Percentiles rank a stretch among this genome's conserved stretches.
These are phyloP conservation scores for Colletotrichum chrysophilum DNA, from an alignment of 2,329 filamentous ascomycete genomes.

Conservation along the genomic window DNA sequence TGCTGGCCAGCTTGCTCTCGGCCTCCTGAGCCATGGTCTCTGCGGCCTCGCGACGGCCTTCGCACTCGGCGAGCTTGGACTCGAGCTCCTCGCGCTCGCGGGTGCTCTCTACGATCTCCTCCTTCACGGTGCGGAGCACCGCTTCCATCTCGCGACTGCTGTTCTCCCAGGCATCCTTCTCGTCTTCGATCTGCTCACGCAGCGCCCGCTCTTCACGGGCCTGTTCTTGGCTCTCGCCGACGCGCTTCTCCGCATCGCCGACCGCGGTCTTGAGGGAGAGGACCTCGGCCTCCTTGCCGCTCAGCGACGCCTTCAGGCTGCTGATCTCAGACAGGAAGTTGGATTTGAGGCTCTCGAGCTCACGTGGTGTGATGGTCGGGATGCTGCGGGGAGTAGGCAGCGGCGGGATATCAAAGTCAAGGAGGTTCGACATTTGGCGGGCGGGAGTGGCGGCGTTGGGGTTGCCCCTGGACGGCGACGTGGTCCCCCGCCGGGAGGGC, in stretches of 20 bases:
- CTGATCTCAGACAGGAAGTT: slow-evolving; percentile 91
- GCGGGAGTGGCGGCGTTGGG: slow-evolving; percentile 50
- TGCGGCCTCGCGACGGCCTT: slow-evolving; percentile 74
- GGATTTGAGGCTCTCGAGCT: slow-evolving; percentile 92
- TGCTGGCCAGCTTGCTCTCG: slow-evolving; percentile 76
- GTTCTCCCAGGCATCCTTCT: slow-evolving; percentile 84
- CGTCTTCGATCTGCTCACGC: slow-evolving; percentile 74
- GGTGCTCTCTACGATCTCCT: slow-evolving; percentile 80
- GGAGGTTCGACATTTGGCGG: slow-evolving; percentile 68
- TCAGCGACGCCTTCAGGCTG: slow-evolving; percentile 88
- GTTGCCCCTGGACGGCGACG: slow-evolving; percentile 19
- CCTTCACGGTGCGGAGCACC: slow-evolving; percentile 78
- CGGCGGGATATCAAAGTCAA: slow-evolving; percentile 94
- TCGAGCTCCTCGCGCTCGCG: slow-evolving; percentile 82
- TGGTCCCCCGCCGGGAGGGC: slow-evolving; percentile 43
- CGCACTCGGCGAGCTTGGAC: slow-evolving; percentile 76
- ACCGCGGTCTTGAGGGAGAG: slow-evolving; percentile 86
- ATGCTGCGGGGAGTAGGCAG: slow-evolving; percentile 91
- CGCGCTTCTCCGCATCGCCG: slow-evolving; percentile 88
- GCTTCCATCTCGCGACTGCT: slow-evolving; percentile 85
- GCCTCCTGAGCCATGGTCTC: slow-evolving; percentile 80
- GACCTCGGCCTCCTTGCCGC: slow-evolving; percentile 92
- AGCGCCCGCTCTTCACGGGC: slow-evolving; percentile 77
- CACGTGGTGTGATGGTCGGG: slow-evolving; percentile 87
- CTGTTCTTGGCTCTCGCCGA: slow-evolving; percentile 84